Base-by-base conservation (phyloP, 75 land plant species). In the Selaginella tamariscina region DNA sequence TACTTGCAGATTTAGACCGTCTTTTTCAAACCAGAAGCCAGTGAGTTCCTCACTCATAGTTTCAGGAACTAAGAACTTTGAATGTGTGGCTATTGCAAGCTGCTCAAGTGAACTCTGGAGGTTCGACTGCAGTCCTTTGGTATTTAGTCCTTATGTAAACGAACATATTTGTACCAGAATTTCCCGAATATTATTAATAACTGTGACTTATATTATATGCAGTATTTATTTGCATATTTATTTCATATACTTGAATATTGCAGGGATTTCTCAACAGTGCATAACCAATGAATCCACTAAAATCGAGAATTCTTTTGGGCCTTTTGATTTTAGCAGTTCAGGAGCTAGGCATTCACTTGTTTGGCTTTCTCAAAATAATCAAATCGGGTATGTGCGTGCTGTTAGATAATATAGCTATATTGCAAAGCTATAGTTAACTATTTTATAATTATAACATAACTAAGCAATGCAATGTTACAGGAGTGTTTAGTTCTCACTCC, bases 21-120 rank as follows among this genome's bases (percentile, higher is more conserved):
- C n/a, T n/a, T n/a, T n/a, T n/a, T n/a, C n/a, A n/a, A n/a, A n/a
- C n/a, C n/a, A n/a, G n/a, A 39, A 39, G 54, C 32, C 29, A 13
- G 82, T 80, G 11, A 84, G 73, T 55, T 89, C 95, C n/a, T n/a
- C n/a, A 32, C 32, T 94, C 68, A 79, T 89, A 75, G 84, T 85
- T 72, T 81, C 89, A 72, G 62, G 83, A n/a, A 24, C 79, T 68
- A 44, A 29, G 29, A 32, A 32, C 23, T 75, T 74, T 56, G 77
- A 26, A 11, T 85, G 85, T 68, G 68, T 90, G 67, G 86, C 83
- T 20, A 77, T 95, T 60, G 87, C 80, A 56, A 73, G 87, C 68
- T 70, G 78, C 70, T 79, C 88, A 26, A 78, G 89, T 29, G 74
- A 80, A 33, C 71, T 95, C 1, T 87, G 87, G 91, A 72, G 60